Base-by-base conservation (phyloP, 1,139 yeast genomes). In the Geotrichum bryndzae region DNA sequence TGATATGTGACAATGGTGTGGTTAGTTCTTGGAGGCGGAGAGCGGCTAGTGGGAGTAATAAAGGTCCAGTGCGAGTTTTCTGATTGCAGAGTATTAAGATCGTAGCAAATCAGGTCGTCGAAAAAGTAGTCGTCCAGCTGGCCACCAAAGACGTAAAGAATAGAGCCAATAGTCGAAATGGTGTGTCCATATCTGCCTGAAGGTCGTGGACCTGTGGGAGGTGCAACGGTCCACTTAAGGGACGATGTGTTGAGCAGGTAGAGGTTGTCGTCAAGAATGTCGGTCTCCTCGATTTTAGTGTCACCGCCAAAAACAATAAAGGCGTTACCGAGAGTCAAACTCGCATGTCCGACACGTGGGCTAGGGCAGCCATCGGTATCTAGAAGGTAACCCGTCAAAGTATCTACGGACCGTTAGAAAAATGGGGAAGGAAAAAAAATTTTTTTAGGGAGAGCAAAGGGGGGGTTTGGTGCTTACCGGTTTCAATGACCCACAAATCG, bases 231-330 rank as follows among this genome's bases (percentile, higher is more conserved):
- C 89, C 96, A 92, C 74, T 91, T 90, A 70, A 85, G 81, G 58
- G 96, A 89, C 69, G 90, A 88, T 70, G 94, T 88, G 77, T 94
- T 94, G 76, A 94, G 88, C 70, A 94, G 82, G 74, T 94, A 94
- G 65, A 94, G 79, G 73, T 92, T 90, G 74, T 94, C 97, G 69
- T 96, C 91, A 66, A 87, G 83, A 2, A 91, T 92, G 65, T 84
- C 85, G 45, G 80, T 80, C 64, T 84, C 84, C 68, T 88, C 91
- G 45, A 94, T 88, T 68, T 88, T 90, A 1, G 98, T 94, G 72
- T 94, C 99, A 69, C 99, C 99, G 54, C 98, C 99, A 76, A 90
- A 94, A 27, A 94, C 84, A 56, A 94, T 91, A 70, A 88, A 94
- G 0, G 99, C 99, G 72, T 92, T 94, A 15, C 99, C 99, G 66